These are phyloP conservation scores for Pyrenophora teres DNA, from an alignment of 2,329 filamentous ascomycete genomes.

Conservation along the genomic window DNA sequence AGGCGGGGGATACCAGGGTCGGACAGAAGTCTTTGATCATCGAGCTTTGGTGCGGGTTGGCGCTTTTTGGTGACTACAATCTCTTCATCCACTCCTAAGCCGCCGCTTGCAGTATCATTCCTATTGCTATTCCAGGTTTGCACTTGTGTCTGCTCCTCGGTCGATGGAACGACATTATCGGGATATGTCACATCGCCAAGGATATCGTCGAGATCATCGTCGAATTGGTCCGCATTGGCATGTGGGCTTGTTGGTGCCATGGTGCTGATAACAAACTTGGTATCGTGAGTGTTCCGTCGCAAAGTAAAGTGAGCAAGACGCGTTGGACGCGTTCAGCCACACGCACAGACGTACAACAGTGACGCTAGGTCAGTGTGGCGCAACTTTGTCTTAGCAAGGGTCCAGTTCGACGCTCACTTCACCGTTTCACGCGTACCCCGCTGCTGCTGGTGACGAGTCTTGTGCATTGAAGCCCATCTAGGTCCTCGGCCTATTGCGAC, in stretches of 20 bases:
- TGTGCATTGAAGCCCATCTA: neutral
- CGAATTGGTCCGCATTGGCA: constrained; percentile 28
- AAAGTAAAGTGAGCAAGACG: constrained; percentile 12
- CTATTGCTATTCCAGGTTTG: constrained; percentile 22
- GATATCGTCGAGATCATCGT: constrained; percentile 66
- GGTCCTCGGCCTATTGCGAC: neutral
- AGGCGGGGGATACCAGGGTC: constrained; percentile 82
- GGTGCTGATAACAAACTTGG: neutral
- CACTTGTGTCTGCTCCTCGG: constrained; percentile 25
- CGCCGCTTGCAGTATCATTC: constrained; percentile 51
- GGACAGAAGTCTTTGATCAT: constrained; percentile 82
- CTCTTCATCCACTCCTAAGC: constrained; percentile 82
- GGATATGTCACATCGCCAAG: constrained; percentile 73
- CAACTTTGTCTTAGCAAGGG: constrained; percentile 14
- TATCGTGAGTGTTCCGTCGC: neutral
- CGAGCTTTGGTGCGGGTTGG: constrained; percentile 80
- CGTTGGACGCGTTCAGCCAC: constrained; percentile 21
- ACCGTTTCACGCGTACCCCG: constrained; percentile 5
- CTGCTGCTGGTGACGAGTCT: neutral
- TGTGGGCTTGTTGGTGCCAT: constrained; percentile 30
- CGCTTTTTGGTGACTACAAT: constrained; percentile 79
- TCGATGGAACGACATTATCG: constrained; percentile 52
- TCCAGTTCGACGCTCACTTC: constrained; percentile 10
- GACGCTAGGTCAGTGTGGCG: constrained; percentile 13
- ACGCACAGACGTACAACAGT: constrained; percentile 10